Conservation (phyloP, 108 stramenopile species). For the Fragilaria crotonensis region DNA sequence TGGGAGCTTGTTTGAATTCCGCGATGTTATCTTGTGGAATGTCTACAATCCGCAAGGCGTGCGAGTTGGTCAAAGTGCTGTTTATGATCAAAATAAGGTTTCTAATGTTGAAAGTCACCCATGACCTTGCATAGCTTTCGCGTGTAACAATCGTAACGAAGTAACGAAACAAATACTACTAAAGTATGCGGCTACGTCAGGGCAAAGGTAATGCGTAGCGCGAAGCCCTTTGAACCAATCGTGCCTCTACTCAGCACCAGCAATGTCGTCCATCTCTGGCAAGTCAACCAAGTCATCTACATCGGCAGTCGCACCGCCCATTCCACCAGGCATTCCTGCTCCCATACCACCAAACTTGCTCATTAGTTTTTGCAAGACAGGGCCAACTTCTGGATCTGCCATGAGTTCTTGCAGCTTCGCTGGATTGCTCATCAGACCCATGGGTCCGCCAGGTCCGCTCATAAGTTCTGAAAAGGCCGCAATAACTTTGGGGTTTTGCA, state of each 20-base stretch:
- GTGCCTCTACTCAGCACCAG: slow-evolving; percentile 61
- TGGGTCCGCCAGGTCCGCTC: slow-evolving; percentile 63
- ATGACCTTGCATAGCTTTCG: not conserved
- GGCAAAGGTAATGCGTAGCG: too few relatives aligned
- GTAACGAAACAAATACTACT: too few relatives aligned
- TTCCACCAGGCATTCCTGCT: slow-evolving; percentile 33
- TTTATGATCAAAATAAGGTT: slow-evolving; percentile 9
- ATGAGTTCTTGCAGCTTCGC: slow-evolving; percentile 80
- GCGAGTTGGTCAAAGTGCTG: slow-evolving; percentile 18
- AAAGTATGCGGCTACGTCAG: too few relatives aligned
- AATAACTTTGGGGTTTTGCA: slow-evolving; percentile 83
- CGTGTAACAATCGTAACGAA: too few relatives aligned
- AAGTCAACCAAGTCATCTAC: slow-evolving; percentile 51
- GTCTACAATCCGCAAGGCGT: slow-evolving; percentile 5
- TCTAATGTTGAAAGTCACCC: not conserved
- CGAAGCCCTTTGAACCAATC: too few relatives aligned
- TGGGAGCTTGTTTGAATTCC: not conserved
- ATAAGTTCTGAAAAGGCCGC: slow-evolving; percentile 73
- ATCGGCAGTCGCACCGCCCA: slow-evolving; percentile 23
- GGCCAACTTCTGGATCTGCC: slow-evolving; percentile 86
- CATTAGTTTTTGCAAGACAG: slow-evolving; percentile 82
- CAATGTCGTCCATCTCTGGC: slow-evolving; percentile 72
- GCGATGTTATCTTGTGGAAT: slow-evolving; percentile 1
- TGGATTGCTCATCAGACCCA: slow-evolving; percentile 72
- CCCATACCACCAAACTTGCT: slow-evolving; percentile 50